Percentiles rank a stretch among this genome's conserved stretches.
phyloP scores from a whole-genome alignment of 345 rosid species.

The Turnera subulata region DNA sequence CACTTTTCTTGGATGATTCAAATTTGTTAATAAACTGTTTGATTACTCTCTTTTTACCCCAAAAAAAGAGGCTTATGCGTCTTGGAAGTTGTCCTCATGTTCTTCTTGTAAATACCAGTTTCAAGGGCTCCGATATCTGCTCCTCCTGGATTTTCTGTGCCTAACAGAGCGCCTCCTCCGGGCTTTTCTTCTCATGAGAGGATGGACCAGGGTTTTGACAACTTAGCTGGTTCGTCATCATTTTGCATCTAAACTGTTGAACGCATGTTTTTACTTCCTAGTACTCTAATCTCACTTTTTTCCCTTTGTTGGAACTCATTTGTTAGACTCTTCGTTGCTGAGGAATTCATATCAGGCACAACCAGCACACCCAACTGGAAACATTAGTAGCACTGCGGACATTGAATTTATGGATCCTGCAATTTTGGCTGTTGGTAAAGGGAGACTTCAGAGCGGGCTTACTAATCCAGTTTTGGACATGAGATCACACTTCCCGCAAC shows the following conservation, averaged over 20 bases:
- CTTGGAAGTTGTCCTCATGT: neutral
- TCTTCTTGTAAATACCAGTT: conserved; percentile 18
- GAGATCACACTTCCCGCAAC: conserved; percentile 48
- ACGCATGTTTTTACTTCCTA: neutral
- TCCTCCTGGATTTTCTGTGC: conserved; percentile 84
- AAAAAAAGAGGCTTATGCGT: neutral
- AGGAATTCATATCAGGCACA: conserved; percentile 48
- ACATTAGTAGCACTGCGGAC: conserved; percentile 41
- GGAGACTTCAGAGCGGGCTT: conserved; percentile 54
- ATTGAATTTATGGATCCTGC: conserved; percentile 92
- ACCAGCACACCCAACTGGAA: no score
- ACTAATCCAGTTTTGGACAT: conserved; percentile 50
- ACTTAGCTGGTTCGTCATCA: conserved; percentile 42
- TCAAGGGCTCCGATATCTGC: conserved; percentile 68
- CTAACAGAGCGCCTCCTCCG: conserved; percentile 87
- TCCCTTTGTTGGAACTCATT: conserved; percentile 44
- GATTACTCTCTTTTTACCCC: no score
- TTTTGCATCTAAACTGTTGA: neutral
- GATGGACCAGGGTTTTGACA: conserved; percentile 42
- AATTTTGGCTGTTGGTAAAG: conserved; percentile 89
- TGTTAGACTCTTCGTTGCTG: conserved; percentile 44
- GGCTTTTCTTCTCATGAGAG: conserved; percentile 78
- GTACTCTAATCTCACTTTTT: conserved; percentile 1
- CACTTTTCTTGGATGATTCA: neutral
- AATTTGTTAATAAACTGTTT: neutral